phyloP scores from a whole-genome alignment of 768 basidiomycete species.

The Boletellus ananas region DNA sequence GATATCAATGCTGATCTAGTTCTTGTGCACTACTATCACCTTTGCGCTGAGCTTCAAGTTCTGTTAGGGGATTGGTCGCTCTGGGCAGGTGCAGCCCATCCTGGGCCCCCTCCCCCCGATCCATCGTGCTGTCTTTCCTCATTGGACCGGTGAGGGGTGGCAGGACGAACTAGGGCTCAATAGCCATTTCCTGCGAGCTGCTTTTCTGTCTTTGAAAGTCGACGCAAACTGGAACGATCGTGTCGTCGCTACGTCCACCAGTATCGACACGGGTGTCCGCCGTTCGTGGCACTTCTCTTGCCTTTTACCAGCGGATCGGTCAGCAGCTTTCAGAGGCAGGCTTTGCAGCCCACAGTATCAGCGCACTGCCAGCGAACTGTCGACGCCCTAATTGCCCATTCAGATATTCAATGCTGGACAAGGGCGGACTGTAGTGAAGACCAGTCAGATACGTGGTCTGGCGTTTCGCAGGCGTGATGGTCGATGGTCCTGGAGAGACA shows the following conservation, averaged over 20 bases:
- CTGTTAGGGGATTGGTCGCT: slow-evolving; percentile 73
- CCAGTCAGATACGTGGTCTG: slow-evolving; percentile 64
- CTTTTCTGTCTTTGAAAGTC: slow-evolving; percentile 65
- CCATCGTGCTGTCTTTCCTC: slow-evolving; percentile 68
- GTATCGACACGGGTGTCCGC: slow-evolving; percentile 20
- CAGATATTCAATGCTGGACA: slow-evolving; percentile 32
- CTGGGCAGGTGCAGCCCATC: slow-evolving; percentile 52
- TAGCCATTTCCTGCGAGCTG: slow-evolving; percentile 67
- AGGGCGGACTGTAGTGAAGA: slow-evolving; percentile 68
- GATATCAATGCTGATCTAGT: slow-evolving; percentile 32
- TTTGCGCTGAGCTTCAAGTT: slow-evolving; percentile 80
- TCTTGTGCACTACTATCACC: slow-evolving; percentile 85
- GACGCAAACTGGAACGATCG: slow-evolving; percentile 72
- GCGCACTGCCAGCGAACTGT: slow-evolving; percentile 67
- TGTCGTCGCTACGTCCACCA: slow-evolving; percentile 27
- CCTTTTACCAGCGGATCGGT: slow-evolving; percentile 68
- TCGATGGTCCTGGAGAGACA: slow-evolving; percentile 29
- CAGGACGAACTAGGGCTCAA: slow-evolving; percentile 79
- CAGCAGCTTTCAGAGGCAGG: slow-evolving; percentile 67
- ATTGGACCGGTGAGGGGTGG: slow-evolving; percentile 57
- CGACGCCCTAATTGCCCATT: slow-evolving; percentile 43
- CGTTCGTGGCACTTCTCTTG: slow-evolving; percentile 71
- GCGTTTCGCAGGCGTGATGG: slow-evolving; percentile 56
- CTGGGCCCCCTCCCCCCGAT: slow-evolving; percentile 50
- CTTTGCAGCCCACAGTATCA: slow-evolving; percentile 63